Evolutionary conservation across 129 eudicot genomes (phyloP).

Genomic region (Chrysanthemum seticuspe): DNA sequence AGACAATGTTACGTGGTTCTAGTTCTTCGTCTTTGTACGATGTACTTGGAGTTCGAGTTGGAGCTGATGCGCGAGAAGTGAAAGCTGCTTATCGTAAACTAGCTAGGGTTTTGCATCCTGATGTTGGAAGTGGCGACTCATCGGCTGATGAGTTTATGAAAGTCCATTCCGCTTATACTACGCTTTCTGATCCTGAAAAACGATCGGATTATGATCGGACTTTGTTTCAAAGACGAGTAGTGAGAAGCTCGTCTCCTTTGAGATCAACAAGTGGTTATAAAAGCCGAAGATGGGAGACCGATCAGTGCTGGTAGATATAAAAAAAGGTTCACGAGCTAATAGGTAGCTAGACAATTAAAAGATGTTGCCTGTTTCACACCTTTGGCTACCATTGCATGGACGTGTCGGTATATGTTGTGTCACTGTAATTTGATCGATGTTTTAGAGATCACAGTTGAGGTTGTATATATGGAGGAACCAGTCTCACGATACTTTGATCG

Average conservation of each 20-base stretch:
- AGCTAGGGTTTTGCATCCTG: slow-evolving; percentile 70
- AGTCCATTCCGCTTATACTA: slow-evolving; percentile 54
- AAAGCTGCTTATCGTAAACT: slow-evolving; percentile 50
- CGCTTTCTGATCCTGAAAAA: slow-evolving; percentile 56
- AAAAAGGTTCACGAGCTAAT: too few relatives aligned
- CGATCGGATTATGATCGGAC: slow-evolving; percentile 58
- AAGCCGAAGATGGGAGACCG: slow-evolving; percentile 65
- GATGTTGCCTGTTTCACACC: background rate
- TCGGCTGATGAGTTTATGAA: slow-evolving; percentile 53
- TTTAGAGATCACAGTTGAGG: background rate
- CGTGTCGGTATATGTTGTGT: background rate
- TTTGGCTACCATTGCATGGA: background rate
- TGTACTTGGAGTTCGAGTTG: slow-evolving; percentile 5
- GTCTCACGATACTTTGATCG: background rate
- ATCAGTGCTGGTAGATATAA: slow-evolving; percentile 68
- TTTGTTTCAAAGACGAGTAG: slow-evolving; percentile 28
- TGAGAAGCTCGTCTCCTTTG: slow-evolving; percentile 14
- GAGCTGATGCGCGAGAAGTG: slow-evolving; percentile 10
- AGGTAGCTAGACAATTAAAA: background rate
- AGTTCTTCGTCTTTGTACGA: background rate
- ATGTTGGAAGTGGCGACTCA: slow-evolving; percentile 38
- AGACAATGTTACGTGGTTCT: background rate
- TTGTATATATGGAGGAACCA: slow-evolving; percentile 4
- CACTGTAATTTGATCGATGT: background rate
- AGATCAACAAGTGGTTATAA: slow-evolving; percentile 1